phyloP scores from a whole-genome alignment of 257 asterid species.

The Linaria vulgaris region DNA sequence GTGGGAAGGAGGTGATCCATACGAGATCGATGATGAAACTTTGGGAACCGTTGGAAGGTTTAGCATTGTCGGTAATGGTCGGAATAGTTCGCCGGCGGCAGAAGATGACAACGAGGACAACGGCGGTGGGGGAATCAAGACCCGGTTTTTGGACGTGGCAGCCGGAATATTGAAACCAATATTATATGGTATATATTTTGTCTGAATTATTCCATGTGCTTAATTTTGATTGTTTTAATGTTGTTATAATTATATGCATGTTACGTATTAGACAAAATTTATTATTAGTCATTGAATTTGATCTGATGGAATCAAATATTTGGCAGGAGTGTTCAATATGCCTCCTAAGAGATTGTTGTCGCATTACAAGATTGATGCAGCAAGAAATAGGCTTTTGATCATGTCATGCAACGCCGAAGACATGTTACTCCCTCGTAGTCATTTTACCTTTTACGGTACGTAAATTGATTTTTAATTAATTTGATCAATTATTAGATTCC shows the following conservation, averaged over 20 bases:
- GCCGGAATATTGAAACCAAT: constrained; percentile 79
- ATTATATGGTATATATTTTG: constrained; percentile 45
- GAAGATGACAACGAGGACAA: background rate
- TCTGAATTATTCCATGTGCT: constrained; percentile 13
- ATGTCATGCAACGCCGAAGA: constrained; percentile 97
- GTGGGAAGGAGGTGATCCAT: constrained; percentile 99
- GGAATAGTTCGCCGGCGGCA: background rate
- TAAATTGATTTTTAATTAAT: background rate
- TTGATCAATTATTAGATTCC: background rate
- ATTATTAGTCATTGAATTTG: background rate
- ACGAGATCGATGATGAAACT: constrained; percentile 61
- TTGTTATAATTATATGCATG: background rate
- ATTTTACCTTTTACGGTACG: constrained; percentile 80
- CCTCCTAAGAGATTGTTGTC: constrained; percentile 81
- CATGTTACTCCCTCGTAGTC: constrained; percentile 94
- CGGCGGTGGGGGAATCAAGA: constrained; percentile 10
- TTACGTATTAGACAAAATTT: background rate
- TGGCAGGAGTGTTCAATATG: constrained; percentile 91
- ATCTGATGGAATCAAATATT: constrained; percentile 4
- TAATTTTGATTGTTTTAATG: background rate
- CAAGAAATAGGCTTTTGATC: constrained; percentile 62
- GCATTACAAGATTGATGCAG: constrained; percentile 80
- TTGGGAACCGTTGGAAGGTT: constrained; percentile 64
- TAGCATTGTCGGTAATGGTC: constrained; percentile 37
- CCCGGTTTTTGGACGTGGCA: constrained; percentile 57